phyloP scores from a whole-genome alignment of 495 filamentous ascomycete genomes.

The Lasiosphaeria miniovina region DNA sequence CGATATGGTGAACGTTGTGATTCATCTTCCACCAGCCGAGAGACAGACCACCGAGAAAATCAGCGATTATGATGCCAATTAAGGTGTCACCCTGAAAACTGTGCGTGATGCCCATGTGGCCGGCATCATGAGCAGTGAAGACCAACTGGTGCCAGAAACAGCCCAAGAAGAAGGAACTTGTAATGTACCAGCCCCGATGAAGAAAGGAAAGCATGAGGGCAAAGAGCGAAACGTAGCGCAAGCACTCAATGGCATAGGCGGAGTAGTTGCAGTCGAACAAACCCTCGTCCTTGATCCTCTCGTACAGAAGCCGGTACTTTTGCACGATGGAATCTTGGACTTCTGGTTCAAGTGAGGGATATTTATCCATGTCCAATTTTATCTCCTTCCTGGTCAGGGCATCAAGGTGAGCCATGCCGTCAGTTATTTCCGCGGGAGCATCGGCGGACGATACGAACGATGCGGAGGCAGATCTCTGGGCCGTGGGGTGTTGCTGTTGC shows the following conservation, averaged over 20 bases:
- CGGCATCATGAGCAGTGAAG: constrained; percentile 93
- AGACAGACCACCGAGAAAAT: constrained; percentile 87
- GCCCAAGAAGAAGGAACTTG: constrained; percentile 74
- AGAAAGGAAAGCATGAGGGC: constrained; percentile 62
- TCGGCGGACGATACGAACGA: constrained; percentile 42
- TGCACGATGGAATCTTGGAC: constrained; percentile 76
- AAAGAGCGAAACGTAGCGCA: constrained; percentile 74
- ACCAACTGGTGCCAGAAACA: constrained; percentile 93
- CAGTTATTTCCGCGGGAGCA: constrained; percentile 42
- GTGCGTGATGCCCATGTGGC: constrained; percentile 97
- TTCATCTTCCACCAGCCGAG: constrained; percentile 96
- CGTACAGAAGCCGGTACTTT: constrained; percentile 74
- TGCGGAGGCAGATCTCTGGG: constrained; percentile 33
- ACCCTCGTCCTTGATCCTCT: constrained; percentile 67
- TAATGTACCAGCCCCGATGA: constrained; percentile 66
- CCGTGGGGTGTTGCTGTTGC: constrained; percentile 14
- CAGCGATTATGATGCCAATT: constrained; percentile 87
- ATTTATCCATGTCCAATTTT: constrained; percentile 71
- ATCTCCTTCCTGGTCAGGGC: constrained; percentile 72
- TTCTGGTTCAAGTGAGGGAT: constrained; percentile 70
- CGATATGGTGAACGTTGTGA: constrained; percentile 97
- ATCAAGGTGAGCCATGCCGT: constrained; percentile 64
- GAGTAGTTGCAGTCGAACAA: constrained; percentile 85
- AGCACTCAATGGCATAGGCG: constrained; percentile 71
- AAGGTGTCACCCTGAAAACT: constrained; percentile 74